These are phyloP conservation scores for Agaricus sinodeliciosus DNA, from an alignment of 768 basidiomycete genomes.

Conservation along the genomic window DNA sequence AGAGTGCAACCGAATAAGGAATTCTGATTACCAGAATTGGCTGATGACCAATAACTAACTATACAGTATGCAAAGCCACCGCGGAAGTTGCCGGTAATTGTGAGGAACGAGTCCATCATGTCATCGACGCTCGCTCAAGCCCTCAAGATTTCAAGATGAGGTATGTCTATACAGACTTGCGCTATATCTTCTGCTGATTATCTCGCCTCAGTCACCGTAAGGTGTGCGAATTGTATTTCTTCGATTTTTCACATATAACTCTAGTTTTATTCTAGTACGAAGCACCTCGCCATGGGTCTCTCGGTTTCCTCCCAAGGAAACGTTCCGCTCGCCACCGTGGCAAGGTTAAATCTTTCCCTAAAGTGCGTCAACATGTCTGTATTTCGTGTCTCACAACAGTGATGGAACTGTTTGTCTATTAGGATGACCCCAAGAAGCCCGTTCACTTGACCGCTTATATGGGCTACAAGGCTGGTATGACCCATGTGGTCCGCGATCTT, in stretches of 20 bases:
- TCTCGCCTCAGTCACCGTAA: conserved; percentile 69
- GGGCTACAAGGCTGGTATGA: conserved; percentile 99
- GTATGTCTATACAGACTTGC: conserved; percentile 28
- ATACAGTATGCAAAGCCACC: conserved; percentile 36
- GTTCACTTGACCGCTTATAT: conserved; percentile 97
- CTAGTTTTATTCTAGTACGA: conserved; percentile 61
- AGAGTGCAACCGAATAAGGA: neutral
- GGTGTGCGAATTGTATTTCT: conserved; percentile 36
- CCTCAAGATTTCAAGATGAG: conserved; percentile 58
- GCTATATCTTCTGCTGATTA: conserved; percentile 10
- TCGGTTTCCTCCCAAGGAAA: conserved; percentile 96
- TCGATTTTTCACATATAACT: neutral
- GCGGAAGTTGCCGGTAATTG: conserved; percentile 28
- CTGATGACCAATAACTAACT: conserved; percentile 17
- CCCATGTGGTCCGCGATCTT: conserved; percentile 97
- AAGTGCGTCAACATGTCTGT: conserved; percentile 42
- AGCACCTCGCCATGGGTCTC: conserved; percentile 96
- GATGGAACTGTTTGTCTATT: conserved; percentile 7
- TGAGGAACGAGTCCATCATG: conserved; percentile 15
- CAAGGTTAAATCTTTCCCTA: conserved; percentile 99
- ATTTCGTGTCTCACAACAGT: neutral
- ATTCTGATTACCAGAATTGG: neutral
- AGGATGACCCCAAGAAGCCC: conserved; percentile 99
- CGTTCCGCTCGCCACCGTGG: conserved; percentile 95
- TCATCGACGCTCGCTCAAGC: conserved; percentile 24